A percentile compares a stretch with the other conserved stretches of the same genome.
Conservation (phyloP, 106 monocot species). For the Chionographis japonica region DNA sequence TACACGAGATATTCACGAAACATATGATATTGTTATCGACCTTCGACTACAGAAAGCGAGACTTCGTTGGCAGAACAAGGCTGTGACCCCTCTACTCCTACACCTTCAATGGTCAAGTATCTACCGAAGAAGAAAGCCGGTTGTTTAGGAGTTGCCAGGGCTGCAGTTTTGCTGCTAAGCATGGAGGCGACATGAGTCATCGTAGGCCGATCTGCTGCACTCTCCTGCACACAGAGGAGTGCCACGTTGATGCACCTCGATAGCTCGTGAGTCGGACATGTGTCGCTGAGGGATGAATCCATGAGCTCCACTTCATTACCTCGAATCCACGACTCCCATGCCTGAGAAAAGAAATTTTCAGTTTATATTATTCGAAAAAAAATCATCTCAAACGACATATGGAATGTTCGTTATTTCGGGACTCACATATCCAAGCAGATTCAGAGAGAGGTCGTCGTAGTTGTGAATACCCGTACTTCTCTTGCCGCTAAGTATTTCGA, state of each 20-base stretch:
- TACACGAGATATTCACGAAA: too few relatives aligned
- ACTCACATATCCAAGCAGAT: slow-evolving; percentile 31
- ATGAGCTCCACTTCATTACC: slow-evolving; percentile 15
- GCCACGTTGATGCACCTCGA: slow-evolving; percentile 33
- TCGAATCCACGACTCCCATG: slow-evolving; percentile 28
- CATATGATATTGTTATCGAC: too few relatives aligned
- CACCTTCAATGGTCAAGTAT: neutral
- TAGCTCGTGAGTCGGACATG: neutral
- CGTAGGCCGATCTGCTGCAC: slow-evolving; percentile 23
- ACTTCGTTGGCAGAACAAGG: too few relatives aligned
- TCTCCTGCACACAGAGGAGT: slow-evolving; percentile 41
- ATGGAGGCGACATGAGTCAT: slow-evolving; percentile 29
- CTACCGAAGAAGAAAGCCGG: slow-evolving; percentile 17
- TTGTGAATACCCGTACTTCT: slow-evolving; percentile 14
- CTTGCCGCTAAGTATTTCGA: slow-evolving; percentile 27
- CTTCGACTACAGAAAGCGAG: too few relatives aligned
- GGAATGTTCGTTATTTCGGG: neutral
- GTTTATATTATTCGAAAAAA: neutral
- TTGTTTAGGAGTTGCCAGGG: slow-evolving; percentile 21
- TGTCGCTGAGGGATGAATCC: slow-evolving; percentile 8
- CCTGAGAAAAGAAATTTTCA: neutral
- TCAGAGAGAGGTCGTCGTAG: neutral
- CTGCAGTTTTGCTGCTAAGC: slow-evolving; percentile 5
- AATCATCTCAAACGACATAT: neutral
- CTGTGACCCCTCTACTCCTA: too few relatives aligned